Conservation (phyloP, 2,329 filamentous ascomycete species). For the Myriosclerotinia duriaeana region DNA sequence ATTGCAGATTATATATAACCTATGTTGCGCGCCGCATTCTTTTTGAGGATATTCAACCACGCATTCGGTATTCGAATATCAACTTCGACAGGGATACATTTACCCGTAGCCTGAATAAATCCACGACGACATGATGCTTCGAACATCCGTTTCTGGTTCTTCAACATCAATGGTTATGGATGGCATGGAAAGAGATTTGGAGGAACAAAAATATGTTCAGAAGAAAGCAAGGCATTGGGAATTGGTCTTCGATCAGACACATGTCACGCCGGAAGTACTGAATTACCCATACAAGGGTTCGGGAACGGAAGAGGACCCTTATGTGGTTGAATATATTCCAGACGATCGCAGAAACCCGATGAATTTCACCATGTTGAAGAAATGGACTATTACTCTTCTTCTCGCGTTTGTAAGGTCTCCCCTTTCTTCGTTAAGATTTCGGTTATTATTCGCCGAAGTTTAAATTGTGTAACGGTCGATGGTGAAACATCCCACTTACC, state of each 20-base stretch:
- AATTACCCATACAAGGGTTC: conserved; percentile 45
- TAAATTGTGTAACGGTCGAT: neutral
- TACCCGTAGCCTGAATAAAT: conserved; percentile 10
- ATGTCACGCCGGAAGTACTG: conserved; percentile 48
- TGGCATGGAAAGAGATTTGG: conserved; percentile 24
- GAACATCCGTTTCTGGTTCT: conserved; percentile 25
- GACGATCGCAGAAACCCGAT: conserved; percentile 47
- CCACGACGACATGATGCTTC: conserved; percentile 7
- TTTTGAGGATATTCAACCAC: neutral
- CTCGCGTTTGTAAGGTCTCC: conserved; percentile 45
- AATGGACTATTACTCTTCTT: conserved; percentile 45
- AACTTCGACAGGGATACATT: conserved; percentile 1
- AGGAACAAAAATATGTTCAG: conserved; percentile 28
- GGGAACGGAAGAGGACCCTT: conserved; percentile 46
- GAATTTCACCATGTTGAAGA: conserved; percentile 40
- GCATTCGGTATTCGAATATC: neutral
- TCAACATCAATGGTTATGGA: conserved; percentile 22
- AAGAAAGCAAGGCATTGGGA: conserved; percentile 41
- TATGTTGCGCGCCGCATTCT: neutral
- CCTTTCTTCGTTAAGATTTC: conserved; percentile 3
- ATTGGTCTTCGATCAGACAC: conserved; percentile 47
- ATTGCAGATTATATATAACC: conserved; percentile 3
- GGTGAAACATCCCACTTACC: conserved; percentile 40
- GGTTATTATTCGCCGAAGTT: conserved; percentile 13
- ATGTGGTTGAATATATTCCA: conserved; percentile 46